Percentiles rank a stretch among this genome's conserved stretches.
Evolutionary conservation across 106 monocot species (phyloP).

Genomic region (Narthecium ossifragum): DNA sequence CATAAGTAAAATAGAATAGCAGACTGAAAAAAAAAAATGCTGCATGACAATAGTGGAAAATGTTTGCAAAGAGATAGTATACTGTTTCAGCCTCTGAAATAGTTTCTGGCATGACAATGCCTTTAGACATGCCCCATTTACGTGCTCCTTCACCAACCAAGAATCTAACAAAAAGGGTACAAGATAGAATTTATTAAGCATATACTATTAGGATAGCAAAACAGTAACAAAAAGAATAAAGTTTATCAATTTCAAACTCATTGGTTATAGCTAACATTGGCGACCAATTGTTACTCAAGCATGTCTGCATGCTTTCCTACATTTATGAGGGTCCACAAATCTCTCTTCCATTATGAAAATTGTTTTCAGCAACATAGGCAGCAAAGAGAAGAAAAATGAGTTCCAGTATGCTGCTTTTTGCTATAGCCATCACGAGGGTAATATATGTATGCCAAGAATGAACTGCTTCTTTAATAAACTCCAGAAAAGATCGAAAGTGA

Average conservation of each 20-base stretch:
- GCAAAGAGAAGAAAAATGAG: no score
- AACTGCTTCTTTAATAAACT: no score
- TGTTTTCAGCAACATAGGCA: no score
- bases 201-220: neutral
- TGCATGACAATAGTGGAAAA: neutral
- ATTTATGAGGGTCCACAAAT: no score
- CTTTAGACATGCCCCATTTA: constrained; percentile 76
- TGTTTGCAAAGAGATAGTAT: constrained; percentile 9
- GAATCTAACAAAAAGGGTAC: constrained; percentile 33
- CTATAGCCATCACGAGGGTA: no score
- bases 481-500: no score
- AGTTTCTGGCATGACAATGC: constrained; percentile 36
- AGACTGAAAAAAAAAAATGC: constrained; percentile 2
- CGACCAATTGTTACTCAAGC: no score
- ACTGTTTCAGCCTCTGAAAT: constrained; percentile 52
- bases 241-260: constrained; percentile 1
- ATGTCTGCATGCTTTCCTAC: no score
- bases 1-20: neutral
- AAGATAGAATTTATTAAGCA: neutral
- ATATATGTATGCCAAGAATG: no score
- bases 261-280: no score
- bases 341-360: no score
- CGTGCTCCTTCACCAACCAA: constrained; percentile 93
- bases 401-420: no score
- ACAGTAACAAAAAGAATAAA: neutral